Evolutionary conservation across 2,329 filamentous ascomycete genomes (phyloP).

Genomic region (Orbilia oligospora): DNA sequence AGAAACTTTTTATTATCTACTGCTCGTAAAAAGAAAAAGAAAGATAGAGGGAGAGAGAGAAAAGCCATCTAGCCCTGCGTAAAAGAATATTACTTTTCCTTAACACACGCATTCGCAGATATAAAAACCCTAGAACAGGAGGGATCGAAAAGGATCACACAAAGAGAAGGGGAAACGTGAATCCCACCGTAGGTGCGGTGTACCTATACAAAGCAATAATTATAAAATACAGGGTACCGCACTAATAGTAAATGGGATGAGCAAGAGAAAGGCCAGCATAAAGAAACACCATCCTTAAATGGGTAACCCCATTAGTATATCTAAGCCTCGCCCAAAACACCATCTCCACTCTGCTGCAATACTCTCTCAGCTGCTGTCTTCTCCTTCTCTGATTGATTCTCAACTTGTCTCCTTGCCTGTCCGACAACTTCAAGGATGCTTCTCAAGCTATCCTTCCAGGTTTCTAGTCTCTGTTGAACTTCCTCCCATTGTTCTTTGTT

Average conservation of each 20-base stretch:
- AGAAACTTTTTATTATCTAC: slow-evolving; percentile 14
- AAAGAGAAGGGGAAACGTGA: neutral
- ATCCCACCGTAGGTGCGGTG: slow-evolving; percentile 15
- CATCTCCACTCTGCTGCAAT: slow-evolving; percentile 68
- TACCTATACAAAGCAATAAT: slow-evolving; percentile 21
- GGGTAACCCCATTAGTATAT: neutral
- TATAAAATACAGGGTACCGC: slow-evolving; percentile 24
- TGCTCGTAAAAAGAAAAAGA: neutral
- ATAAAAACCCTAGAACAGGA: neutral
- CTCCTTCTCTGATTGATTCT: slow-evolving; percentile 83
- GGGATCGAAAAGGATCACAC: neutral
- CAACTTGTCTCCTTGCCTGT: slow-evolving; percentile 81
- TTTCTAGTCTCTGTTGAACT: slow-evolving; percentile 88
- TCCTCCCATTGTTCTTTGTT: slow-evolving; percentile 98
- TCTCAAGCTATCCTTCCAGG: slow-evolving; percentile 87
- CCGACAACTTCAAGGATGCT: slow-evolving; percentile 82
- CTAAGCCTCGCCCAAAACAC: slow-evolving; percentile 50
- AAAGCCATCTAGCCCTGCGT: neutral
- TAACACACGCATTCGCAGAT: neutral
- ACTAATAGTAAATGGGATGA: neutral
- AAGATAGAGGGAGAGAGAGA: too few relatives aligned
- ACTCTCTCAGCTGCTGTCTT: slow-evolving; percentile 79
- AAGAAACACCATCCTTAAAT: neutral
- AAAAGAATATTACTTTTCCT: slow-evolving; percentile 7
- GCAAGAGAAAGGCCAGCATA: neutral